Percentiles rank a stretch among this genome's conserved stretches.
phyloP scores from a whole-genome alignment of 2,329 filamentous ascomycete genomes.

The Tothia fuscella region DNA sequence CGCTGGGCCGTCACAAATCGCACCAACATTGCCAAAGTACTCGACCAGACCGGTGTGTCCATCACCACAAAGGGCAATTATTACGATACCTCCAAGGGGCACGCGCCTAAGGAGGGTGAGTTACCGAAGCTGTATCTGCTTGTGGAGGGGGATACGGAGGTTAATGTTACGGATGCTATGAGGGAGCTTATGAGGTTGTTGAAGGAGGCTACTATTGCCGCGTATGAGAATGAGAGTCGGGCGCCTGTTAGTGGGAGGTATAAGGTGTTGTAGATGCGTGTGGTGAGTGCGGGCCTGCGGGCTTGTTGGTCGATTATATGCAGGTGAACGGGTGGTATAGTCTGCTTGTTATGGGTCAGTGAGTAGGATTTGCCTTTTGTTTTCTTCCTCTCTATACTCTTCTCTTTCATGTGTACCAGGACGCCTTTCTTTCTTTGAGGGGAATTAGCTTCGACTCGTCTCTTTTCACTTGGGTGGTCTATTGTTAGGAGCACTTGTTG shows the following conservation, averaged over 20 bases:
- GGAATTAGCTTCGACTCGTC: too few relatives aligned
- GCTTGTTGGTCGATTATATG: too few relatives aligned
- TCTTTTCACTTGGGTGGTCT: too few relatives aligned
- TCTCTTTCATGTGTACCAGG: too few relatives aligned
- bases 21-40: constrained; percentile 95
- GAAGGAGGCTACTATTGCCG: constrained; percentile 81
- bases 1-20: constrained; percentile 97
- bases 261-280: too few relatives aligned
- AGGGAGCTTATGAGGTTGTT: constrained; percentile 77
- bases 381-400: too few relatives aligned
- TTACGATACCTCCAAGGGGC: constrained; percentile 72
- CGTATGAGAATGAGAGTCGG: constrained; percentile 73
- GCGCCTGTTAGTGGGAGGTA: constrained; percentile 68
- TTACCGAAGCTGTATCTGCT: constrained; percentile 96
- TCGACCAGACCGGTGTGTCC: constrained; percentile 86
- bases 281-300: too few relatives aligned
- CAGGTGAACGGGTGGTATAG: too few relatives aligned
- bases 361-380: too few relatives aligned
- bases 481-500: too few relatives aligned
- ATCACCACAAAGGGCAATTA: constrained; percentile 96
- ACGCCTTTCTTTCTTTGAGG: too few relatives aligned
- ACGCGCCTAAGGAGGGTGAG: constrained; percentile 50
- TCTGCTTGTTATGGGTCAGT: too few relatives aligned
- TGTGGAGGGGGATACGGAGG: constrained; percentile 92
- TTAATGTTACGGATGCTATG: constrained; percentile 83